Conservation (phyloP, 345 rosid genomes). For the Linum tenue region DNA sequence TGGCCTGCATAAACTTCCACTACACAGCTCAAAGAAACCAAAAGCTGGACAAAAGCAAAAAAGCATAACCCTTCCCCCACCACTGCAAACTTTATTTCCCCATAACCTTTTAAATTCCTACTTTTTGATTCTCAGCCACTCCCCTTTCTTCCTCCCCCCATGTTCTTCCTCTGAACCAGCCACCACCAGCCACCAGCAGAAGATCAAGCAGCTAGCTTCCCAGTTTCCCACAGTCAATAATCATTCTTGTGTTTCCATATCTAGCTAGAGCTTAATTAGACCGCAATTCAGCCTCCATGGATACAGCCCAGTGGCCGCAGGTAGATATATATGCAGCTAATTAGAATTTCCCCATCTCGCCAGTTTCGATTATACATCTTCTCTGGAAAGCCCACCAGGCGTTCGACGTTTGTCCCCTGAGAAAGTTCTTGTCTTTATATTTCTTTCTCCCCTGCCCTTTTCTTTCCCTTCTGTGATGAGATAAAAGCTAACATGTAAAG, state of each 20-base stretch:
- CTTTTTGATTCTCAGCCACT: slow-evolving; percentile 21
- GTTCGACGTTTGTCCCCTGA: neutral
- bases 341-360: no score
- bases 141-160: slow-evolving; percentile 13
- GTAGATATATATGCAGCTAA: slow-evolving; percentile 31
- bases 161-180: slow-evolving; percentile 16
- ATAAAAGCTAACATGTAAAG: neutral
- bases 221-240: no score
- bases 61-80: slow-evolving; percentile 12
- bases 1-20: slow-evolving; percentile 36
- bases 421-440: slow-evolving; percentile 16
- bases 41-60: neutral
- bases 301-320: slow-evolving; percentile 98
- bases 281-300: slow-evolving; percentile 46
- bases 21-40: slow-evolving; percentile 8
- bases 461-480: slow-evolving; percentile 24
- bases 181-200: neutral
- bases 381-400: neutral
- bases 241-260: no score
- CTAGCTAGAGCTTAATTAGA: neutral
- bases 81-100: neutral
- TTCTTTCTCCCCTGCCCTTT: slow-evolving; percentile 37
- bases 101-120: slow-evolving; percentile 27
- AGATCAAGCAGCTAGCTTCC: neutral
- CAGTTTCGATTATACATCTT: no score